Base-by-base conservation (phyloP, 139 green algal species). In the Pseudopediastrum boryanum region DNA sequence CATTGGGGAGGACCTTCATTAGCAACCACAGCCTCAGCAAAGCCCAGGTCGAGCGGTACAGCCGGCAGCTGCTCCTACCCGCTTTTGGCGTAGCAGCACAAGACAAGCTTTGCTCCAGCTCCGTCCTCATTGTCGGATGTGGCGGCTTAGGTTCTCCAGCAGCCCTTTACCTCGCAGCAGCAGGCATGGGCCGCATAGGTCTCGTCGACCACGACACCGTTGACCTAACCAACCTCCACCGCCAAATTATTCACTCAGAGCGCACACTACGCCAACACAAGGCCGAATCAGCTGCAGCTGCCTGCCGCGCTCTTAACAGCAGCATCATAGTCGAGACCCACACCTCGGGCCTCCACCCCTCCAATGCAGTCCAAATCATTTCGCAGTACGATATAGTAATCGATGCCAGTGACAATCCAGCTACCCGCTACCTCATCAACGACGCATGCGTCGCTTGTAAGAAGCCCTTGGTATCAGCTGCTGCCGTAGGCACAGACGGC, bases 351-450 rank as follows among this genome's bases (percentile, higher is more conserved):
- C 68, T 98, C 8, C 87, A 27, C 1, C 83, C 90, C 0, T 31
- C 41, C 43, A 97, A 95, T 74, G 94, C 95, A 3, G 58, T 96
- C 25, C 58, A 76, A 9, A 85, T 98, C 42, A 83, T 95, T 27
- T 33, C 36, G 21, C 35, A n/a, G 10, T 98, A 97, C 75, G 91
- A 97, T 70, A 90, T 98, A 4, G 87, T 99, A 4, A 46, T 99
- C 2, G 97, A 99, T 74, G 89, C 85, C 63, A 95, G 83, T 8
- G 97, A 99, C 92, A 99, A 99, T 79, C 86, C 92, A 0, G 78
- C 89, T 43, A 97, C 93, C 1, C 85, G 97, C 9, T 99, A 99
- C 86, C 89, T 99, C 4, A 73, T 98, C 71, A 97, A 89, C 46
- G 94, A 97, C 77, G 94, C 89, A 2, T 97, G 92, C 71, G 89